These are phyloP conservation scores for Erodium maritimum DNA, from an alignment of 345 rosid species.

Conservation along the genomic window DNA sequence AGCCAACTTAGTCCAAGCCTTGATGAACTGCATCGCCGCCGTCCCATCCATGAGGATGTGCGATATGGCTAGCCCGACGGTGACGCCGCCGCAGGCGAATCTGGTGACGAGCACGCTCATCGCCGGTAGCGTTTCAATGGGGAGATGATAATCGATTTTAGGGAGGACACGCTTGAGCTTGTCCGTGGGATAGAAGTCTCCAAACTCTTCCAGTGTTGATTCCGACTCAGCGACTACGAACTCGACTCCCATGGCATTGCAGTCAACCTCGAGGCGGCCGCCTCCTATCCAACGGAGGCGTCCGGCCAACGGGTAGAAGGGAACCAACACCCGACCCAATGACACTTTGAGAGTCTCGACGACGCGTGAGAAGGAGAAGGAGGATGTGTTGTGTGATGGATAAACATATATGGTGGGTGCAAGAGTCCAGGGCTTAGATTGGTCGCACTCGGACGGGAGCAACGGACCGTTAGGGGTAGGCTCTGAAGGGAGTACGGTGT, in stretches of 20 bases:
- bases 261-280: conserved; percentile 36
- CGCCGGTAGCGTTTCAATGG: conserved; percentile 32
- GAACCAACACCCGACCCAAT: conserved; percentile 23
- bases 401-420: no score
- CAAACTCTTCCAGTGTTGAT: conserved; percentile 21
- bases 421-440: no score
- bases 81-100: conserved; percentile 46
- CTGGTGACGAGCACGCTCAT: conserved; percentile 37
- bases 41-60: conserved; percentile 45
- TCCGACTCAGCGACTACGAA: conserved; percentile 35
- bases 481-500: no score
- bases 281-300: conserved; percentile 34
- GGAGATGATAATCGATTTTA: conserved; percentile 27
- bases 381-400: no score
- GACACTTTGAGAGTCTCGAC: conserved; percentile 27
- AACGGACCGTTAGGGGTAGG: no score
- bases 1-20: conserved; percentile 42
- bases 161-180: conserved; percentile 28
- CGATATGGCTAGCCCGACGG: conserved; percentile 32
- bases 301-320: conserved; percentile 51
- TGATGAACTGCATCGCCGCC: conserved; percentile 41
- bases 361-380: no score
- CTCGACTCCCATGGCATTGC: conserved; percentile 29
- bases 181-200: conserved; percentile 23
- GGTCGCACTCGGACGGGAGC: no score